These are phyloP conservation scores for Dendrobium officinale DNA, from an alignment of 106 monocot species.

Conservation along the genomic window DNA sequence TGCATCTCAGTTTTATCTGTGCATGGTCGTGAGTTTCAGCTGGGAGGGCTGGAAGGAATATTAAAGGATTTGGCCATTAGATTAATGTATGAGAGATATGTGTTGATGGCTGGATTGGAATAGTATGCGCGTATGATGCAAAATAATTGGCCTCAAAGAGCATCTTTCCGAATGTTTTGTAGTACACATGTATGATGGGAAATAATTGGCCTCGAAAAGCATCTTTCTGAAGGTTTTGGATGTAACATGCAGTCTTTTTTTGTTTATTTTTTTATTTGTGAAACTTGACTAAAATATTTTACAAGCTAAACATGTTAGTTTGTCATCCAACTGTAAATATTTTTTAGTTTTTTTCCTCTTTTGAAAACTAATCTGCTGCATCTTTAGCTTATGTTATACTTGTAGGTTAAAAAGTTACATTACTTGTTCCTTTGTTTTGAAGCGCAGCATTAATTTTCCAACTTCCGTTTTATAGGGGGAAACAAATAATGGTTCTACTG, in stretches of 20 bases:
- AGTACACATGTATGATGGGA: not conserved
- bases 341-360: not conserved
- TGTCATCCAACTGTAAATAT: not conserved
- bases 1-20: too few relatives aligned
- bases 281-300: not conserved
- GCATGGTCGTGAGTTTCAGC: too few relatives aligned
- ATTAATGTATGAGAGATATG: too few relatives aligned
- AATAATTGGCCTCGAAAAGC: not conserved
- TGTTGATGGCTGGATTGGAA: too few relatives aligned
- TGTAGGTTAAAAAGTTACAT: not conserved
- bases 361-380: not conserved
- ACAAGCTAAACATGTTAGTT: not conserved
- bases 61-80: too few relatives aligned
- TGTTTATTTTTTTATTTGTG: not conserved
- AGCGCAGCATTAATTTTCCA: not conserved
- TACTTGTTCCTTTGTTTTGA: not conserved
- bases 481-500: slow-evolving; percentile 26
- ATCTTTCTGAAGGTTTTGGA: not conserved
- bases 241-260: not conserved
- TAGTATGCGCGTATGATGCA: not conserved
- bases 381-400: not conserved
- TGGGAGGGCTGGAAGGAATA: too few relatives aligned
- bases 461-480: not conserved
- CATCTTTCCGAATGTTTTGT: not conserved
- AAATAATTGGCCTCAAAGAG: not conserved